Percentiles rank a stretch among this genome's conserved stretches.
Evolutionary conservation across 2,329 filamentous ascomycete genomes (phyloP).

Genomic region (Beauveria bassiana): DNA sequence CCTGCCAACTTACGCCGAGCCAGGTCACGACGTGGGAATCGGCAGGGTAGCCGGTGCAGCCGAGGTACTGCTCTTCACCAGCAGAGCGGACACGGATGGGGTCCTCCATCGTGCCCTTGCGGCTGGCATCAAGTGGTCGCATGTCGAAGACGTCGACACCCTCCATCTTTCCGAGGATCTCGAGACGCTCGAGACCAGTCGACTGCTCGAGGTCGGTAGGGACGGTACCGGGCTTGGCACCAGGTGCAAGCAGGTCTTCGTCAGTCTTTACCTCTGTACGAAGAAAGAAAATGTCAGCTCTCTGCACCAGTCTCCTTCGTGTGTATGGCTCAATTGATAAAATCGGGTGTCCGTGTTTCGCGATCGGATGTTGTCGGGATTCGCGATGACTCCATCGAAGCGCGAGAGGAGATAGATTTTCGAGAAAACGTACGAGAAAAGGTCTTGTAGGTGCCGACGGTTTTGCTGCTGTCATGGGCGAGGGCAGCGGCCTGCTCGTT

Average conservation of each 20-base stretch:
- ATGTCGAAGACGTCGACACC: conserved; percentile 97
- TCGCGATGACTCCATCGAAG: neutral
- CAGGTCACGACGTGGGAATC: conserved; percentile 89
- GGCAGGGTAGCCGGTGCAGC: conserved; percentile 88
- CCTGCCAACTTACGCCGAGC: conserved; percentile 65
- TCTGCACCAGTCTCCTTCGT: neutral
- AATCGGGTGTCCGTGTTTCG: neutral
- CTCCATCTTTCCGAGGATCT: conserved; percentile 99
- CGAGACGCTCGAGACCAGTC: conserved; percentile 95
- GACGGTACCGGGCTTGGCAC: conserved; percentile 73
- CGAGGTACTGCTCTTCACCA: conserved; percentile 92
- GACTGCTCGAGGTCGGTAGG: conserved; percentile 93
- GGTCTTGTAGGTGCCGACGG: conserved; percentile 38
- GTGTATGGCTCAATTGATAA: neutral
- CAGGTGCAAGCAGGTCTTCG: conserved; percentile 78
- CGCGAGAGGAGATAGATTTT: neutral
- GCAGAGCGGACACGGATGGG: conserved; percentile 86
- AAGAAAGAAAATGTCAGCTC: conserved; percentile 15
- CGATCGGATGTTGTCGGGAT: conserved; percentile 5
- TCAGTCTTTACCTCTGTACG: conserved; percentile 69
- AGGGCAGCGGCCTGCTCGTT: conserved; percentile 30
- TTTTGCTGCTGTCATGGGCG: conserved; percentile 34
- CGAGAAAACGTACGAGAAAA: conserved; percentile 36
- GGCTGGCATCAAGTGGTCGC: conserved; percentile 86
- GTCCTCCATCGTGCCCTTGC: conserved; percentile 83